Evolutionary conservation across 768 basidiomycete genomes (phyloP), one percentile per base, ranked within the genome.

Genomic region (Calocybe gangraenosa): DNA sequence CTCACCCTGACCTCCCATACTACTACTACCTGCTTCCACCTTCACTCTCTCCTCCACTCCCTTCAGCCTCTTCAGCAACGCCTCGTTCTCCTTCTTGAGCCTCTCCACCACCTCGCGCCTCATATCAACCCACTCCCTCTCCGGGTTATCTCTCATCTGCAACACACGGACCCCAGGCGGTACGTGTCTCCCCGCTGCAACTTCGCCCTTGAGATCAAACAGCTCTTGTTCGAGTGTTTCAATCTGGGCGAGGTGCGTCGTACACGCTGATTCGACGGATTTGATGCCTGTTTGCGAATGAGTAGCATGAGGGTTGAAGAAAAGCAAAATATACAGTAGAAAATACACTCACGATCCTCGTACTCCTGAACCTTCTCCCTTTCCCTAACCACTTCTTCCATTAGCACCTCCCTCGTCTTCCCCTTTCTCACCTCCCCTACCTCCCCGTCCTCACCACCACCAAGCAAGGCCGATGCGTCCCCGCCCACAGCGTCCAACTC

Each of bases 61-160:
- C 52, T 67, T 71, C 44, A 95, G 57, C 35, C 85, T 67, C 37
- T 72, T 76, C 49, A 95, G 64, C 15, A 97, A 66, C 1, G 88
- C 92, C 36, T 80, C 78, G 58, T 97, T 99, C 70, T 99, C 95
- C 34, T 65, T 68, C 63, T 77, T 81, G 25, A 97, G 68, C 17
- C 84, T 69, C 30, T 92, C 83, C 68, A 97, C 73, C 15, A 76
- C 82, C 17, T 76, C 83, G 51, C 83, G 76, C 38, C 92, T 74
- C 21, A 90, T 66, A 36, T 89, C 87, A 11, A 78, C 78, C 79
- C 91, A 90, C 51, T 82, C 71, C 52, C 83, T 75, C n/a, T 87
- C 89, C 0, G 94, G 90, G 40, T 53, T 53, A 19, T 53, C 52
- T 11, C 30, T 40, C 20, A 53, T 38, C 37, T 49, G 42, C 2